Percentiles rank a stretch among this genome's conserved stretches.
Conservation (phyloP, 2,329 filamentous ascomycete species). For the Truncatella angustata region DNA sequence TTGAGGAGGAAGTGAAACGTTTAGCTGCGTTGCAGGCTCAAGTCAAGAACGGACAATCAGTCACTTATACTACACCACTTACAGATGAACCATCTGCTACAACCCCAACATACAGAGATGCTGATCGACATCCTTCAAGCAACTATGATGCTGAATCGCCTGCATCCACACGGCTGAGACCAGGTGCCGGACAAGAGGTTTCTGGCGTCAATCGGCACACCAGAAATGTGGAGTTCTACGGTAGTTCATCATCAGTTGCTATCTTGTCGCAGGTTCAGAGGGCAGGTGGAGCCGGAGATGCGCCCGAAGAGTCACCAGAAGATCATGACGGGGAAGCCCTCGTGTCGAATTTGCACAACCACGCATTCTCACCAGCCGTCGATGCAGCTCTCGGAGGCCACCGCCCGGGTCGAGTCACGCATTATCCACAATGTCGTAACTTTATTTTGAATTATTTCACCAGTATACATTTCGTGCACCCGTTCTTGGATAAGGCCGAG, state of each 20-base stretch:
- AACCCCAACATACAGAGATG: conserved; percentile 16
- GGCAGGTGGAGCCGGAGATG: conserved; percentile 22
- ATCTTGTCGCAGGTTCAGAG: conserved; percentile 39
- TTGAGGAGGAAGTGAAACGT: conserved; percentile 21
- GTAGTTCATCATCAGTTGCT: conserved; percentile 44
- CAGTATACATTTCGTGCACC: conserved; percentile 46
- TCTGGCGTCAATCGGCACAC: conserved; percentile 44
- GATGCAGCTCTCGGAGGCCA: neutral
- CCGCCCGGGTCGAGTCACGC: conserved; percentile 12
- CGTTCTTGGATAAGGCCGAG: conserved; percentile 43
- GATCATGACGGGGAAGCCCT: conserved; percentile 32
- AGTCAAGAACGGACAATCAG: neutral
- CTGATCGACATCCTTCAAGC: neutral
- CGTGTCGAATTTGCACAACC: conserved; percentile 44
- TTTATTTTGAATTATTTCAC: conserved; percentile 48
- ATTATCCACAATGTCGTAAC: conserved; percentile 41
- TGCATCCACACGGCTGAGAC: neutral
- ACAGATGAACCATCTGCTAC: conserved; percentile 14
- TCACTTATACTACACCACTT: conserved; percentile 6
- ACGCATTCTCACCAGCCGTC: conserved; percentile 35
- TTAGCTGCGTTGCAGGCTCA: conserved; percentile 11
- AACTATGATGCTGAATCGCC: neutral
- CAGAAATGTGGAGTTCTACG: conserved; percentile 45
- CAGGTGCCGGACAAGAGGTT: conserved; percentile 31
- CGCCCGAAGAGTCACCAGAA: conserved; percentile 13